Evolutionary conservation across 306 rosid genomes (phyloP).

Genomic region (Gynostemma pentaphyllum): DNA sequence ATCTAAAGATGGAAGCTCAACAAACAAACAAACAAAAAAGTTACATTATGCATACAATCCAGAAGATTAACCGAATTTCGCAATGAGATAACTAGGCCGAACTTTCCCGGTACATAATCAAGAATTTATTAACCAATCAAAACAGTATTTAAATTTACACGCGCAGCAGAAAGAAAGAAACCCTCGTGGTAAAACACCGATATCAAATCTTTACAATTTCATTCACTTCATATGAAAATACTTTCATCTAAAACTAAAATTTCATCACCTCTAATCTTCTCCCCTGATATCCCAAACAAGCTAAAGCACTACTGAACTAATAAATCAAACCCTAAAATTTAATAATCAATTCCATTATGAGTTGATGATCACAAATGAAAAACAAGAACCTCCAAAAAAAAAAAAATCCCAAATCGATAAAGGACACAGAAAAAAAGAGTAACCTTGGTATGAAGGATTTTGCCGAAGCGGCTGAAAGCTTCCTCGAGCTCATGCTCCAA

Average conservation of each 20-base stretch:
- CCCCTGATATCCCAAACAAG: not conserved
- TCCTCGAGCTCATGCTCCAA: slow-evolving; percentile 9
- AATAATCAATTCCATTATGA: no score
- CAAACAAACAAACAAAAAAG: not conserved
- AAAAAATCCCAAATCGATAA: no score
- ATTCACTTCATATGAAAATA: no score
- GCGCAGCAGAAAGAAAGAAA: no score
- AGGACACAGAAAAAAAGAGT: no score
- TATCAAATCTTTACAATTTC: no score
- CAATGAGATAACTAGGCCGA: not conserved
- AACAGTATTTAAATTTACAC: not conserved
- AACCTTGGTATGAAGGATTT: slow-evolving; percentile 12
- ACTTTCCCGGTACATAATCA: not conserved
- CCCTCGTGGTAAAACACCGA: not conserved
- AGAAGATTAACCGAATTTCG: not conserved
- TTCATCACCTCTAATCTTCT: not conserved
- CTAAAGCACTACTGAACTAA: not conserved
- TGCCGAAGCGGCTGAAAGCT: slow-evolving; percentile 22
- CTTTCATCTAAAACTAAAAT: no score
- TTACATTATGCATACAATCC: not conserved
- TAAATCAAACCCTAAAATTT: not conserved
- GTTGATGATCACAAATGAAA: no score
- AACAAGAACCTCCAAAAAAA: no score
- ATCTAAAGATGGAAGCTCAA: not conserved
- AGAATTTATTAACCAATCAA: not conserved